Evolutionary conservation across 2,329 filamentous ascomycete species (phyloP).

Genomic region (Microdochium bolleyi): DNA sequence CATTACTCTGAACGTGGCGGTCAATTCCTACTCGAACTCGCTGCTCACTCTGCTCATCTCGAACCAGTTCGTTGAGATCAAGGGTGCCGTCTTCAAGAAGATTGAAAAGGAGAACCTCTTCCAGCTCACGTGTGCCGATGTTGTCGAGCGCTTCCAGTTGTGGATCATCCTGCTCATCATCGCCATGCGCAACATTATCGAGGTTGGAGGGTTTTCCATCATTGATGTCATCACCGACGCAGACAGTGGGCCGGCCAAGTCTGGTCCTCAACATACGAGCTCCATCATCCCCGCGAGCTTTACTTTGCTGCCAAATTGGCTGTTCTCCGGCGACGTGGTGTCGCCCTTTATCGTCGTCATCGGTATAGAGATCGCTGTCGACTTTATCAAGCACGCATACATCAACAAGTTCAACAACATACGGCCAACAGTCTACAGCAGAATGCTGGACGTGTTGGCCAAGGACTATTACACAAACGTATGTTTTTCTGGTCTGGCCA

Average conservation of each 20-base stretch:
- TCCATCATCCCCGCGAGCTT: conserved; percentile 87
- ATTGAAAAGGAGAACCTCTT: conserved; percentile 98
- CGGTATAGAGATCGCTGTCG: conserved; percentile 92
- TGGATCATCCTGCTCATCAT: conserved; percentile 98
- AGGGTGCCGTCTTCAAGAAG: conserved; percentile 96
- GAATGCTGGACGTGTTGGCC: conserved; percentile 86
- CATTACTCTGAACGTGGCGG: conserved; percentile 93
- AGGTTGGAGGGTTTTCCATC: conserved; percentile 77
- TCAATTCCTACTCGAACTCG: conserved; percentile 97
- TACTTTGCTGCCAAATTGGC: conserved; percentile 75
- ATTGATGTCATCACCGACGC: conserved; percentile 43
- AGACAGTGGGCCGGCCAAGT: conserved; percentile 38
- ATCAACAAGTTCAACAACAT: conserved; percentile 99
- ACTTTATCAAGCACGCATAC: conserved; percentile 95
- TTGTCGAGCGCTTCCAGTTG: conserved; percentile 93
- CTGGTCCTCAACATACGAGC: conserved; percentile 54
- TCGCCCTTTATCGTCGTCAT: conserved; percentile 91
- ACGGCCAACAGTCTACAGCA: conserved; percentile 79
- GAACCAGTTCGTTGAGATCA: conserved; percentile 99
- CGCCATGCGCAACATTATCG: conserved; percentile 89
- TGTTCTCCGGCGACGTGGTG: conserved; percentile 72
- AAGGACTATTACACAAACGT: conserved; percentile 98
- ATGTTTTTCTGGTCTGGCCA: conserved; percentile 19
- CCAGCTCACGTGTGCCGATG: conserved; percentile 90
- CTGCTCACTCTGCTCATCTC: conserved; percentile 86